Evolutionary conservation across 768 basidiomycete genomes (phyloP).

Genomic region (Suillus lakei): DNA sequence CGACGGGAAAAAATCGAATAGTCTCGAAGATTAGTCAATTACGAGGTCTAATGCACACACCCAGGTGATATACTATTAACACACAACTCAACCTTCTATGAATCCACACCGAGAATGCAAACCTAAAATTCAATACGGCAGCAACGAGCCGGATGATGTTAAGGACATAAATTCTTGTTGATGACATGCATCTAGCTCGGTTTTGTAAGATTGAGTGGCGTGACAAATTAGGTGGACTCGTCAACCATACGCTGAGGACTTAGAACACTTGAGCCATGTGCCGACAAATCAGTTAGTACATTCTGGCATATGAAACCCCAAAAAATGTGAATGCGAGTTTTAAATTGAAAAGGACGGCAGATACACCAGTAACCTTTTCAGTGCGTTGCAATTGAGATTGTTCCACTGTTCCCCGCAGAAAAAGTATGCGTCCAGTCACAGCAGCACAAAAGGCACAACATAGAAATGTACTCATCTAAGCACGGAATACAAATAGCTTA

Average conservation of each 20-base stretch:
- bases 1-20: neutral
- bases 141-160: neutral
- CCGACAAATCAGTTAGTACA: neutral
- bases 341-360: neutral
- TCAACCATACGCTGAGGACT: neutral
- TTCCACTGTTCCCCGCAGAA: neutral
- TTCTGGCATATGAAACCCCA: neutral
- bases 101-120: neutral
- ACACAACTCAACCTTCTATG: neutral
- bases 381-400: neutral
- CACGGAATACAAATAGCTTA: slow-evolving; percentile 76
- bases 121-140: neutral
- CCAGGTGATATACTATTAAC: neutral
- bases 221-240: neutral
- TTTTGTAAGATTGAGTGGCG: neutral
- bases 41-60: neutral
- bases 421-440: neutral
- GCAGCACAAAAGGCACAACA: neutral
- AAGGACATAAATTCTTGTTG: neutral
- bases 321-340: neutral
- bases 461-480: neutral
- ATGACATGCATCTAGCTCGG: neutral
- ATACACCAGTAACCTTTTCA: neutral
- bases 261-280: neutral
- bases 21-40: neutral